Evolutionary conservation across 129 eudicot species (phyloP), one percentile per base, ranked within the genome.

Genomic region (Sambucus nigra): DNA sequence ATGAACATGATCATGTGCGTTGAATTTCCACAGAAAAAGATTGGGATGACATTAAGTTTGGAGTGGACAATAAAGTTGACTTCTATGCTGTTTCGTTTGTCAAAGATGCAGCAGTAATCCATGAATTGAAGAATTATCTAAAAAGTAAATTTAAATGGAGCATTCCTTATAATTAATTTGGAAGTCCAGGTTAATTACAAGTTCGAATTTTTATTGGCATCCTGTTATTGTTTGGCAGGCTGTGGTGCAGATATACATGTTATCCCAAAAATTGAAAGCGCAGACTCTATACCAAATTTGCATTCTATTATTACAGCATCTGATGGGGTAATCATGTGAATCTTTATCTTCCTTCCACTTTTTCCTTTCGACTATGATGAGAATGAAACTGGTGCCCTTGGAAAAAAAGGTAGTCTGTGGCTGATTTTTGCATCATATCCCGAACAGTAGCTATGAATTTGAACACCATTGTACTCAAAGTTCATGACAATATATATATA

Each of bases 31-130:
- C 95, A 85, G 95, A 91, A 38, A 91, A 91, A 72, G 98, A 91
- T 56, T 91, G 98, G 98, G 98, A 91, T 62, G 98, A 91, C 51
- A 85, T 91, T 81, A 91, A 85, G 76, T 91, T 91, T 67, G 95
- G 98, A 25, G 98, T 91, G 70, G 98, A 91, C 69, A 85, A 91
- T 65, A 79, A 82, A 66, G 89, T 91, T 69, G 98, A 91, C 69
- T 91, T 91, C 73, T 91, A 91, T 64, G 98, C 98, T 47, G 98
- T 91, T 66, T 91, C 98, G 57, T 91, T 91, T 68, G 98, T 91
- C 46, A 91, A 91, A 80, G 98, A 91, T 64, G 98, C 98, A 5
- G 86, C 88, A 47, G 98, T 91, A 51, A 80, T 91, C 73, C 83
- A 85, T 57, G 98, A 91, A 67, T 66, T 91, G 79, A 91, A 91